Evolutionary conservation across 352 stramenopile species (phyloP), one percentile per base, ranked within the genome.

Genomic region (Lagenidium giganteum): DNA sequence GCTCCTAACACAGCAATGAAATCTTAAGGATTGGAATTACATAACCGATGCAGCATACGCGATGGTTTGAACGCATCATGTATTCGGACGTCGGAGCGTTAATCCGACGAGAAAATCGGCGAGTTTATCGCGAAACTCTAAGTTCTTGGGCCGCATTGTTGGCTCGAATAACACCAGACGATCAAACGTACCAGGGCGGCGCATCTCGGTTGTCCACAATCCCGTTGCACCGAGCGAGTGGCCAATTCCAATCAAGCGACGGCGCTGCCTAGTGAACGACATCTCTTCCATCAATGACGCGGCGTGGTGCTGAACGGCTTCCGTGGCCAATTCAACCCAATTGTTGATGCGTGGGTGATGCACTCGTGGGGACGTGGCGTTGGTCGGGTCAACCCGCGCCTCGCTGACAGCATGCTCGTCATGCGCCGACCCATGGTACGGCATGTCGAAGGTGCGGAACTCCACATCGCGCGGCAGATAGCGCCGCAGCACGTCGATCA

Each of bases 111-210:
- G 50, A 23, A 70, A 62, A 39, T 67, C 61, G 9, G 41, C 42
- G 1, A 47, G 36, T n/a, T 50, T 45, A 11, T 18, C 36, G 2
- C 23, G 35, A 1, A 9, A 30, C 5, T 41, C 23, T 11, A 46
- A 33, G 46, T 74, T 69, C 12, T 65, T 63, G 20, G n/a, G n/a
- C n/a, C n/a, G n/a, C n/a, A n/a, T n/a, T n/a, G 49, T 51, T 8
- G 69, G 66, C 38, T 82, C 69, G 35, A 82, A 82, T 18, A 78
- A 39, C 21, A 76, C 45, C 1, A 81, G 48, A 0, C 51, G 59
- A 21, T 71, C 52, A 27, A 80, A 80, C 24, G 61, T 74, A 8
- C 64, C 68, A 0, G 68, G 62, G 22, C 42, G 57, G 8, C 12
- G 41, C 20, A 54, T 36, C 38, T 77, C 65, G 12, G 45, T 34